phyloP scores from a whole-genome alignment of 164 flowering plant species.

The Echeveria elegans region DNA sequence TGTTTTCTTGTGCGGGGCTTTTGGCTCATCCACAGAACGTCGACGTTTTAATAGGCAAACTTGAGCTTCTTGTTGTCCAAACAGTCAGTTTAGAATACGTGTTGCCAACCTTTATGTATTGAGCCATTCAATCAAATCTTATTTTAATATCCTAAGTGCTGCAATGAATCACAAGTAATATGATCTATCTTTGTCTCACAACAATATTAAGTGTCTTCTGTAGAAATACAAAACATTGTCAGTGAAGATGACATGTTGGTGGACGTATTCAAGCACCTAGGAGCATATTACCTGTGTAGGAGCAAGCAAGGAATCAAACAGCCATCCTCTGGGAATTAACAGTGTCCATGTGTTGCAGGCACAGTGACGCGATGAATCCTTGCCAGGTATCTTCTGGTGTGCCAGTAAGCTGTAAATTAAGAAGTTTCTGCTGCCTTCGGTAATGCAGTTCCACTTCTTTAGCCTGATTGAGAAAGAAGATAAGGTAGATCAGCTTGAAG shows the following conservation, averaged over 20 bases:
- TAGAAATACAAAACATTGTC: too few relatives aligned
- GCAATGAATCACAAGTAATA: too few relatives aligned
- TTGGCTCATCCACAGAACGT: conserved; percentile 37
- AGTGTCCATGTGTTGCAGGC: conserved; percentile 33
- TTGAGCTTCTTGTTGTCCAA: conserved; percentile 33
- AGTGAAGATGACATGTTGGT: too few relatives aligned
- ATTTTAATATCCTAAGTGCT: too few relatives aligned
- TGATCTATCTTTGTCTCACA: too few relatives aligned
- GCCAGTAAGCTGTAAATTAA: conserved; percentile 57
- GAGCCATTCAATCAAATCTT: too few relatives aligned
- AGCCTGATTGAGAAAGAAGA: conserved; percentile 25
- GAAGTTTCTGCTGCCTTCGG: conserved; percentile 68
- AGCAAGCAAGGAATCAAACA: conserved; percentile 40
- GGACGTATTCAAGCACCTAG: too few relatives aligned
- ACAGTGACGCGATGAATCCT: conserved; percentile 79
- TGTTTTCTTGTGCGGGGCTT: background rate
- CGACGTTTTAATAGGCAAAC: conserved; percentile 44
- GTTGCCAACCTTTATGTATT: too few relatives aligned
- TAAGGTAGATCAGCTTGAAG: background rate
- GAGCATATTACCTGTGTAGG: too few relatives aligned
- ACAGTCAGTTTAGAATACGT: too few relatives aligned
- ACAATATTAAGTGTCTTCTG: too few relatives aligned
- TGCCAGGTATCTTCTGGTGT: conserved; percentile 83
- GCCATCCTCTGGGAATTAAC: conserved; percentile 32
- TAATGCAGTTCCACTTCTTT: conserved; percentile 83